Percentiles rank a stretch among this genome's conserved stretches.
Conservation (phyloP, 352 stramenopile species). For the Phytopythium cucurbitacearum region DNA sequence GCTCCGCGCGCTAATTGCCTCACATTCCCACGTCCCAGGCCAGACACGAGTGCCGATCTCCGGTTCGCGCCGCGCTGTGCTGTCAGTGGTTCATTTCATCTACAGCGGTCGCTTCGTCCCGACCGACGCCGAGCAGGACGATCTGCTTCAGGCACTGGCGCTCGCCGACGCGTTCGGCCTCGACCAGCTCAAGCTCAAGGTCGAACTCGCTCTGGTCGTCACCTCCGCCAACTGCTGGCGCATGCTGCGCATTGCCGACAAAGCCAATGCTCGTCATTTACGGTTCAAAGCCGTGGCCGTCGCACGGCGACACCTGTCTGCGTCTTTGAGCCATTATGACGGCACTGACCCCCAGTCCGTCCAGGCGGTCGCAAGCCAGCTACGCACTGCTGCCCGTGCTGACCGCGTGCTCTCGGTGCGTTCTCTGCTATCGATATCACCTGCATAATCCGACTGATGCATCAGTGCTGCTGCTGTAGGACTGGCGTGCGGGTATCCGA, state of each 20-base stretch:
- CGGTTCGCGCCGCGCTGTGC: constrained; percentile 39
- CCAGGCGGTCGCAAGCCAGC: background rate
- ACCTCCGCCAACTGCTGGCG: constrained; percentile 49
- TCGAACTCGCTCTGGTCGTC: constrained; percentile 45
- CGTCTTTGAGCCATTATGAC: constrained; percentile 4
- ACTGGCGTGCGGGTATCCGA: no score
- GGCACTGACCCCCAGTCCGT: background rate
- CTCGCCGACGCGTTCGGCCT: constrained; percentile 71
- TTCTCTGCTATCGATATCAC: background rate
- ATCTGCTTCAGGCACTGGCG: constrained; percentile 72
- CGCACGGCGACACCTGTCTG: constrained; percentile 22
- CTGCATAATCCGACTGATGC: no score
- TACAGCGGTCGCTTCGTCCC: constrained; percentile 47
- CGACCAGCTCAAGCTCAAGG: constrained; percentile 62
- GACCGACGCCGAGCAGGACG: constrained; percentile 15
- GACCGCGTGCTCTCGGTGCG: background rate
- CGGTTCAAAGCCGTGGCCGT: constrained; percentile 45
- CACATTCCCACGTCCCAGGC: constrained; percentile 13
- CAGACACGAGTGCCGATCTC: no score
- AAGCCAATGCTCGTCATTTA: constrained; percentile 49
- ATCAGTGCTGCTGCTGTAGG: no score
- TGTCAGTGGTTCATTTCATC: constrained; percentile 67
- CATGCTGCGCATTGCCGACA: constrained; percentile 54
- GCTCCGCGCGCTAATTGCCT: constrained; percentile 49
- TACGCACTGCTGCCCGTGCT: background rate